Evolutionary conservation across 495 filamentous ascomycete species (phyloP).

Genomic region (Neurospora pannonica): DNA sequence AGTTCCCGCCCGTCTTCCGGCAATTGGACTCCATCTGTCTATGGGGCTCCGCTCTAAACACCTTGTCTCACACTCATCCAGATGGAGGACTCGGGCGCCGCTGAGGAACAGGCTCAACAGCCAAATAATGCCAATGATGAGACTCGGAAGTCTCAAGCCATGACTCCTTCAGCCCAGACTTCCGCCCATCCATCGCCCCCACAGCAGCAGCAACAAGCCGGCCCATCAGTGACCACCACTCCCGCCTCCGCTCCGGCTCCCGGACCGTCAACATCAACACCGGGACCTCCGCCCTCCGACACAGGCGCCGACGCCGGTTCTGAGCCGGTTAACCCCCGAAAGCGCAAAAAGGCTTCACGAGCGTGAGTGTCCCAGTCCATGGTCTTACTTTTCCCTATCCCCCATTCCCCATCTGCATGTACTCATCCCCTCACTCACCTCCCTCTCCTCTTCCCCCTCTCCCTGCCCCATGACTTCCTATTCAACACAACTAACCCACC

Average conservation of each 20-base stretch:
- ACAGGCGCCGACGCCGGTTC: slow-evolving; percentile 18
- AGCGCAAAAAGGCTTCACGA: slow-evolving; percentile 29
- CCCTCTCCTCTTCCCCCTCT: not conserved
- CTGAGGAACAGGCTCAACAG: not conserved
- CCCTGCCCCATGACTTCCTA: too few relatives aligned
- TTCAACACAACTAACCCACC: not conserved
- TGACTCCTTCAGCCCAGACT: not conserved
- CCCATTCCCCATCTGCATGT: not conserved
- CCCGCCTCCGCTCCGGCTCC: not conserved
- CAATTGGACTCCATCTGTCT: not conserved
- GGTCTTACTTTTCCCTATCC: too few relatives aligned
- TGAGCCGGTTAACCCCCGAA: slow-evolving; percentile 27
- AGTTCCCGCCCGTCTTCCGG: not conserved
- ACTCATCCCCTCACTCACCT: not conserved
- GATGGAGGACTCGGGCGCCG: not conserved
- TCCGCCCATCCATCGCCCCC: not conserved
- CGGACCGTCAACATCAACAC: slow-evolving; percentile 2
- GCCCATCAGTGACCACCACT: not conserved
- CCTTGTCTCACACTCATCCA: not conserved
- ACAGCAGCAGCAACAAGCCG: not conserved
- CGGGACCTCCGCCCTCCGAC: slow-evolving; percentile 10
- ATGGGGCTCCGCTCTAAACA: not conserved
- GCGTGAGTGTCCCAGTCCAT: slow-evolving; percentile 14
- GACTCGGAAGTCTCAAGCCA: not conserved
- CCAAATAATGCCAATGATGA: not conserved